These are phyloP conservation scores for Dendrobium officinale DNA, from an alignment of 106 monocot species.

Conservation along the genomic window DNA sequence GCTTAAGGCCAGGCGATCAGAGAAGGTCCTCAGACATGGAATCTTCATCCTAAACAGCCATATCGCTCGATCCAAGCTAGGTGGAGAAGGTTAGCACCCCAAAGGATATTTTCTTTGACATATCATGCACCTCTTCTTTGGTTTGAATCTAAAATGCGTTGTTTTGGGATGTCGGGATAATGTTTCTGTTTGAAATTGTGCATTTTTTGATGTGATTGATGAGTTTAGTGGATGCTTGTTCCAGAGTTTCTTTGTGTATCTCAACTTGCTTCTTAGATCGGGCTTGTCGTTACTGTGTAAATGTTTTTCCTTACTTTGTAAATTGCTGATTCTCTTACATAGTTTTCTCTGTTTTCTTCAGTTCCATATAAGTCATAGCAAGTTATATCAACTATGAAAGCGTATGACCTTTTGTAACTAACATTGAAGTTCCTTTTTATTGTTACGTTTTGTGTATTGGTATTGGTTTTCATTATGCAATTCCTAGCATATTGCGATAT, in stretches of 20 bases:
- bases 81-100: conserved; percentile 41
- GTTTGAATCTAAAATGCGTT: not conserved
- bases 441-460: not conserved
- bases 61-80: conserved; percentile 69
- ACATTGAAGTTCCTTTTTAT: not conserved
- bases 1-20: conserved; percentile 65
- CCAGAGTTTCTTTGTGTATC: not conserved
- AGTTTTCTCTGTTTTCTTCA: not conserved
- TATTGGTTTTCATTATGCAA: not conserved
- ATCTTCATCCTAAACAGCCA: conserved; percentile 67
- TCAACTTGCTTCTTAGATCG: not conserved
- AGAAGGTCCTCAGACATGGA: conserved; percentile 63
- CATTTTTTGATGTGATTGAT: not conserved
- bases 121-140: not conserved
- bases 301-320: not conserved
- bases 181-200: not conserved
- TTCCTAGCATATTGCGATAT: not conserved
- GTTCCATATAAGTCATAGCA: not conserved
- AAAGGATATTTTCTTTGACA: not conserved
- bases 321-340: not conserved
- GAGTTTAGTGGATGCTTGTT: not conserved
- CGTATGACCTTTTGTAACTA: not conserved
- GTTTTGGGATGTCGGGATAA: not conserved
- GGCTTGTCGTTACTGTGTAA: not conserved
- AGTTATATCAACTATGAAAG: not conserved